phyloP scores from a whole-genome alignment of 345 rosid genomes.

The Laguncularia racemosa region DNA sequence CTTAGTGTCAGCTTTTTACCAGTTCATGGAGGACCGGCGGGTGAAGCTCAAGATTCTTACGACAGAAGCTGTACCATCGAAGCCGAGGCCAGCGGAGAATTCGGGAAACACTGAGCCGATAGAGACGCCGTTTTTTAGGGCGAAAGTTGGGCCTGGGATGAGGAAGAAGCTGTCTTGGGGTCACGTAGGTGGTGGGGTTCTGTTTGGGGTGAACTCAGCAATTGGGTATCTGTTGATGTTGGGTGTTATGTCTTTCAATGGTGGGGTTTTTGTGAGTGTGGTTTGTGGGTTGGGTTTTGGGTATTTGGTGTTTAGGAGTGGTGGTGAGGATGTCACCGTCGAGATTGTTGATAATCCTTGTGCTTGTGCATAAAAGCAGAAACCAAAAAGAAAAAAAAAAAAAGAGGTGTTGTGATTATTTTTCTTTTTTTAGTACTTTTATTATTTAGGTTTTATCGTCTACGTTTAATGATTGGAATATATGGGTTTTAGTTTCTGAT shows the following conservation, averaged over 20 bases:
- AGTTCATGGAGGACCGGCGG: constrained; percentile 55
- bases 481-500: too few species aligned
- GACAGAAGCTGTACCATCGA: neutral
- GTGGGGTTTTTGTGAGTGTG: constrained; percentile 66
- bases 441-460: neutral
- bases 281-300: constrained; percentile 59
- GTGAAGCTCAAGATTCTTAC: constrained; percentile 29
- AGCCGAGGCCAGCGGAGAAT: neutral
- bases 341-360: constrained; percentile 31
- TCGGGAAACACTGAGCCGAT: neutral
- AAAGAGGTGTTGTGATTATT: too few species aligned
- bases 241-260: constrained; percentile 82
- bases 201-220: constrained; percentile 46
- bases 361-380: constrained; percentile 42
- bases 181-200: constrained; percentile 2
- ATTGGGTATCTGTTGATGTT: constrained; percentile 77
- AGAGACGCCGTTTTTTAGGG: neutral
- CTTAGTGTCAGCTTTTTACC: constrained; percentile 53
- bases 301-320: constrained; percentile 44
- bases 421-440: neutral
- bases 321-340: constrained; percentile 15
- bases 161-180: neutral
- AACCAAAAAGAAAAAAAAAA: too few species aligned
- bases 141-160: neutral
- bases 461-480: too few species aligned